A percentile compares a stretch with the other conserved stretches of the same genome.
These are phyloP conservation scores for Trypanosomatidae sp. DNA, from an alignment of 208 protist species.

Conservation along the genomic window DNA sequence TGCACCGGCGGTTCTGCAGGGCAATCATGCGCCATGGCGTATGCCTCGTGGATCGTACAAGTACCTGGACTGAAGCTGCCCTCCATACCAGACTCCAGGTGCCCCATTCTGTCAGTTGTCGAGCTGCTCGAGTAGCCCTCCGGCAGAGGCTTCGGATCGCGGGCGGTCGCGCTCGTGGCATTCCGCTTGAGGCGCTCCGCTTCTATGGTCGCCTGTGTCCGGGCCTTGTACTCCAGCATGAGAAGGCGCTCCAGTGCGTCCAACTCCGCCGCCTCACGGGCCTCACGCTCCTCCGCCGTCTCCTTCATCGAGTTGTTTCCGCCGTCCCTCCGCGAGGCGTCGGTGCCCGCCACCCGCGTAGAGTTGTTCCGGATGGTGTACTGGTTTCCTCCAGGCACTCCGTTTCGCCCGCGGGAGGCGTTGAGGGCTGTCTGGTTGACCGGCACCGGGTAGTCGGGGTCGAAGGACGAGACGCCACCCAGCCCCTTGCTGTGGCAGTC, in stretches of 20 bases:
- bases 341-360: conserved; percentile 1
- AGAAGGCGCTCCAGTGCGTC: conserved; percentile 88
- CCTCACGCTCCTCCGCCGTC: conserved; percentile 47
- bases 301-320: conserved; percentile 1
- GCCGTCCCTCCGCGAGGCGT: conserved; percentile 9
- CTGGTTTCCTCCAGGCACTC: conserved; percentile 44
- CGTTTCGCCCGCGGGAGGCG: conserved; percentile 61
- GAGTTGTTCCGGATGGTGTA: conserved; percentile 43
- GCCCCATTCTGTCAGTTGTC: not conserved
- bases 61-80: conserved; percentile 16
- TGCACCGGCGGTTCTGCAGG: conserved; percentile 69
- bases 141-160: conserved; percentile 43
- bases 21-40: conserved; percentile 60
- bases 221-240: conserved; percentile 87
- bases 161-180: conserved; percentile 31
- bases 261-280: conserved; percentile 61
- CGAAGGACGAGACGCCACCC: conserved; percentile 37
- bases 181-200: conserved; percentile 40
- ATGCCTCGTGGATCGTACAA: conserved; percentile 58
- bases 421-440: conserved; percentile 87
- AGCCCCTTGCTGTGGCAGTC: conserved; percentile 36
- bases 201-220: conserved; percentile 66
- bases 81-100: conserved; percentile 3
- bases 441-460: conserved; percentile 70
- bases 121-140: conserved; percentile 23